A percentile compares a stretch with the other conserved stretches of the same genome.
phyloP scores from a whole-genome alignment of 2,329 filamentous ascomycete genomes.

The Cadophora sp. region DNA sequence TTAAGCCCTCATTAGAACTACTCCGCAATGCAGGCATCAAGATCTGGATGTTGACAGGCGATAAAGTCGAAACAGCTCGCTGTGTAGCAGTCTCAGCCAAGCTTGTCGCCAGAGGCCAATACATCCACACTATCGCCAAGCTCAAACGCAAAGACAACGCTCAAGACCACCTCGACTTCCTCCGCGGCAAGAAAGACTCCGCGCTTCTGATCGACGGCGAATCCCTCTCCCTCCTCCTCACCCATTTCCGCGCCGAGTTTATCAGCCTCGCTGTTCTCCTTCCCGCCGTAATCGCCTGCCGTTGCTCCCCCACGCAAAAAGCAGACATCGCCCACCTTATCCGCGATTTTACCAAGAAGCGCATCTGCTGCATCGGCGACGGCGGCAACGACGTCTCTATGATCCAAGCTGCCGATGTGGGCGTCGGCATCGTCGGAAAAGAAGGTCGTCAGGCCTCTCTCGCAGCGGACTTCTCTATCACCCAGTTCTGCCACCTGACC shows the following conservation, averaged over 20 bases:
- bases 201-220: constrained; percentile 96
- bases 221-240: constrained; percentile 82
- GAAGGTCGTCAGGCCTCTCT: constrained; percentile 94
- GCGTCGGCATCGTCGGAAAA: constrained; percentile 97
- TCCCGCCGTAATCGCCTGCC: constrained; percentile 92
- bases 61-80: constrained; percentile 97
- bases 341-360: constrained; percentile 88
- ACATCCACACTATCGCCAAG: constrained; percentile 91
- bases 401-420: constrained; percentile 98
- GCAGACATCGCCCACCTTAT: constrained; percentile 93
- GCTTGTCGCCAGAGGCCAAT: constrained; percentile 90
- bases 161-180: constrained; percentile 86
- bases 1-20: constrained; percentile 93
- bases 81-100: constrained; percentile 97
- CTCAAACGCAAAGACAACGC: constrained; percentile 84
- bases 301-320: constrained; percentile 96
- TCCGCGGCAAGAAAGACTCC: constrained; percentile 84
- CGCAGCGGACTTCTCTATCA: constrained; percentile 95
- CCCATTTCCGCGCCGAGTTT: constrained; percentile 83
- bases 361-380: constrained; percentile 96
- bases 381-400: constrained; percentile 98
- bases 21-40: constrained; percentile 97
- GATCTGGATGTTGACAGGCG: constrained; percentile 99
- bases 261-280: constrained; percentile 86
- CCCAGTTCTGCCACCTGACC: constrained; percentile 92